A percentile compares a stretch with the other conserved stretches of the same genome.
These are phyloP conservation scores for Cylindrotheca fusiformis DNA, from an alignment of 108 stramenopile genomes.

Conservation along the genomic window DNA sequence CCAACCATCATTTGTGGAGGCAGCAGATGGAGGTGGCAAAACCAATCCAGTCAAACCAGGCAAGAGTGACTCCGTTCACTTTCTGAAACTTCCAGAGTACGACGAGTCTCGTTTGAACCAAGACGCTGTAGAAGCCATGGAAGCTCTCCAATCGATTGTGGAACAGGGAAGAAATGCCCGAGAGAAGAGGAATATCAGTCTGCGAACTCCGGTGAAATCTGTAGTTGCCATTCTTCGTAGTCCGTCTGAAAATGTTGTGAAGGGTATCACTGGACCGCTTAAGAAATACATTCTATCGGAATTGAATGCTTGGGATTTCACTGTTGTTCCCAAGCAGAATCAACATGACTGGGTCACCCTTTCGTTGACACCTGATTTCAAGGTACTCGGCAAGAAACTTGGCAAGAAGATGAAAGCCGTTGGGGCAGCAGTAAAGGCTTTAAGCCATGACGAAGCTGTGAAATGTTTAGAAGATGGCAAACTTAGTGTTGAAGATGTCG, in stretches of 20 bases:
- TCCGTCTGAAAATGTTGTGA: conserved; percentile 66
- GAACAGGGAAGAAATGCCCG: conserved; percentile 92
- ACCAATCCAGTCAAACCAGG: conserved; percentile 86
- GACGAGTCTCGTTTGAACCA: conserved; percentile 84
- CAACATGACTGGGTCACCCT: conserved; percentile 93
- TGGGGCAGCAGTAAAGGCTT: conserved; percentile 40
- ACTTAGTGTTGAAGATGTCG: conserved; percentile 76
- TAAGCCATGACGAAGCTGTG: conserved; percentile 84
- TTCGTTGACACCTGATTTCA: conserved; percentile 87
- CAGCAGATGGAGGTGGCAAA: conserved; percentile 56
- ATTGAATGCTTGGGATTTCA: conserved; percentile 93
- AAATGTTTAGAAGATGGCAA: conserved; percentile 73
- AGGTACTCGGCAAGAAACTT: conserved; percentile 90
- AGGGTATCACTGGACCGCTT: conserved; percentile 80
- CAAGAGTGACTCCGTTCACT: conserved; percentile 95
- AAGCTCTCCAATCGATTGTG: conserved; percentile 88
- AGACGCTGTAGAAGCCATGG: conserved; percentile 89
- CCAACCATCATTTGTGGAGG: conserved; percentile 81
- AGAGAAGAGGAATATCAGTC: conserved; percentile 88
- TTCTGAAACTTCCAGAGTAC: conserved; percentile 82
- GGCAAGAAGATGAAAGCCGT: conserved; percentile 92
- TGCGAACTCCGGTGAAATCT: conserved; percentile 91
- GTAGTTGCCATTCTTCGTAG: conserved; percentile 90
- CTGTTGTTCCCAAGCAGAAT: conserved; percentile 73
- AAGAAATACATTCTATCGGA: conserved; percentile 93